Evolutionary conservation across 257 asterid genomes (phyloP).

Genomic region (Primulina tabacum): DNA sequence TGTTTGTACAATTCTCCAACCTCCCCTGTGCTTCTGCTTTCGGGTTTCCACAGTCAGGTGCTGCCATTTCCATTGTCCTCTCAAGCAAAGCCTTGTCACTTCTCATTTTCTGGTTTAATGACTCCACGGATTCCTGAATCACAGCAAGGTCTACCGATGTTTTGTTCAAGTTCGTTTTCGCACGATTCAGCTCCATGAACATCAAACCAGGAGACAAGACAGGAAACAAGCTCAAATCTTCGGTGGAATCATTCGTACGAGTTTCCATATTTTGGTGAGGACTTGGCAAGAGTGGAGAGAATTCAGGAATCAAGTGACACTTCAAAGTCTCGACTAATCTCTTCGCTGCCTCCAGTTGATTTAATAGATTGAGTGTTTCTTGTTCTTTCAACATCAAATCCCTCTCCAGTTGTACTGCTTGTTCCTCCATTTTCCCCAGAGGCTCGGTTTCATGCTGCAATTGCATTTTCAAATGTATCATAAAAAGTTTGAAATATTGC

Average conservation of each 20-base stretch:
- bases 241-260: neutral
- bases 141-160: slow-evolving; percentile 68
- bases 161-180: slow-evolving; percentile 61
- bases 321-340: neutral
- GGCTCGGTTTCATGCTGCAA: neutral
- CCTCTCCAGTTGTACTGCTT: neutral
- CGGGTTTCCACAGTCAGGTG: neutral
- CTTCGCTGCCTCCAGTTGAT: neutral
- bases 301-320: neutral
- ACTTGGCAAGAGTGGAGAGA: neutral
- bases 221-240: slow-evolving; percentile 23
- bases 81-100: slow-evolving; percentile 36
- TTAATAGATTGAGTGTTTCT: neutral
- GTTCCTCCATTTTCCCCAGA: neutral
- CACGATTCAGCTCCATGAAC: slow-evolving; percentile 61
- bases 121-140: slow-evolving; percentile 78
- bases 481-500: no score
- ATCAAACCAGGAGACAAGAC: slow-evolving; percentile 48
- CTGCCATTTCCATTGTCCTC: neutral
- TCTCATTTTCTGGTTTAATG: slow-evolving; percentile 60
- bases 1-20: slow-evolving; percentile 17
- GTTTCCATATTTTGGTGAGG: neutral
- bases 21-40: neutral
- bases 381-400: neutral
- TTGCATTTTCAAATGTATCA: no score